phyloP scores from a whole-genome alignment of 208 protist genomes.

The Leishmania gerbilli region DNA sequence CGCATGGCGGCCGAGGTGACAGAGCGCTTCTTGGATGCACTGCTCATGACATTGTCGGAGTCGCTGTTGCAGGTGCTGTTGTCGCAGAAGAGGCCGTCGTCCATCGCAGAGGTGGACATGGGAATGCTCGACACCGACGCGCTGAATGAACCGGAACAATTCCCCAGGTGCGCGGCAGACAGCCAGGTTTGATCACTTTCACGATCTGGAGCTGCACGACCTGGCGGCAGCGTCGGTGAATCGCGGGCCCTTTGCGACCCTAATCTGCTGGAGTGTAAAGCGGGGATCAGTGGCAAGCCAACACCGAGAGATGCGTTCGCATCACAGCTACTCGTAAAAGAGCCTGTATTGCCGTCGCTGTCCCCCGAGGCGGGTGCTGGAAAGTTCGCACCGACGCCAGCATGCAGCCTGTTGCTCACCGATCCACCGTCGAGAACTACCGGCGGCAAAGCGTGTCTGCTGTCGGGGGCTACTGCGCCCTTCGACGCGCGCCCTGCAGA shows the following conservation, averaged over 20 bases:
- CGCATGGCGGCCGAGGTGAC: conserved; percentile 13
- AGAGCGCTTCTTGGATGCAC: not conserved
- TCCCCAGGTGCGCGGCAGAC: too few relatives aligned
- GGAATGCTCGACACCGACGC: not conserved
- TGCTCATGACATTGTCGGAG: conserved; percentile 15
- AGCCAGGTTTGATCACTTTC: not conserved
- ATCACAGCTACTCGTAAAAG: not conserved
- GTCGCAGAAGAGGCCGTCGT: not conserved
- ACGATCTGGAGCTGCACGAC: not conserved
- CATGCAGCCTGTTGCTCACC: not conserved
- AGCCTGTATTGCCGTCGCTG: not conserved
- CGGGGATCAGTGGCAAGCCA: not conserved
- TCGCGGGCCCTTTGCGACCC: not conserved
- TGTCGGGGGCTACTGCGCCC: not conserved
- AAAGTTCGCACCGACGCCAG: too few relatives aligned
- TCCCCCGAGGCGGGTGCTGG: not conserved
- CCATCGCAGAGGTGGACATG: not conserved
- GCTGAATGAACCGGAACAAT: too few relatives aligned
- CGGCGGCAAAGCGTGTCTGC: not conserved
- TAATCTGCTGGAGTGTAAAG: not conserved
- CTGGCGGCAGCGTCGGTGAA: not conserved
- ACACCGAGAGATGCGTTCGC: not conserved
- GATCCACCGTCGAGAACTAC: not conserved
- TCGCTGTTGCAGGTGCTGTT: conserved; percentile 3
- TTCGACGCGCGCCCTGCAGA: not conserved